Base-by-base conservation (phyloP, 228 moss, liverwort and hornwort genomes). In the Sphagnum magellanicum region DNA sequence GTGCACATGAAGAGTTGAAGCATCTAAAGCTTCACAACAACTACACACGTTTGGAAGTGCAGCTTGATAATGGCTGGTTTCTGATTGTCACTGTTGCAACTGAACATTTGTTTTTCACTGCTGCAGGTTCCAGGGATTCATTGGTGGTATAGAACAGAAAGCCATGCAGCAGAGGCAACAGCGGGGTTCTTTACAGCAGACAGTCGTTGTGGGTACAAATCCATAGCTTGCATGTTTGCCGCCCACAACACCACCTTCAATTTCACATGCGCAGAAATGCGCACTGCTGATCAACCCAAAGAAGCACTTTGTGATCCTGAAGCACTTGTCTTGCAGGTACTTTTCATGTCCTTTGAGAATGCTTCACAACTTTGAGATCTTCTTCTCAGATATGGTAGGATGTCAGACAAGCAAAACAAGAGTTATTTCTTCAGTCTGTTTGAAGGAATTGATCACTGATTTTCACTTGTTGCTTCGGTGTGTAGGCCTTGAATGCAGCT, bases 91-190 rank as follows among this genome's bases (percentile, higher is more conserved):
- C 4, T 58, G 58, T 58, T 58, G 10, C 14, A 14, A 58, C 14
- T 58, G 58, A 58, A 58, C 1, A 58, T 14, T 10, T 10, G 58
- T 58, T 4, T 58, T 14, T 58, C 32, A 32, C 32, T 32, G 32
- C 32, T 14, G 63, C 80, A 92, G 88, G 79, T 90, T 13, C 90
- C 88, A 67, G 88, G 92, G 72, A 88, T 93, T 65, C 90, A 93
- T 64, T 93, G 92, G 92, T 92, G 86, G 92, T 92, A 87, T 68
- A 81, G 83, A 66, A 84, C 90, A 66, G 78, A 65, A 4, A 90
- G 88, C 60, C 92, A 92, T 87, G 90, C 88, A 63, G 81, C 90
- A 58, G 90, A 90, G 61, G 50, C 88, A 70, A 84, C 81, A 11
- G 86, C 90, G 49, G 92, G 92, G 32, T 92, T 90, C 63, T 90